phyloP scores from a whole-genome alignment of 2,329 filamentous ascomycete genomes.

The Microdochium paspali region DNA sequence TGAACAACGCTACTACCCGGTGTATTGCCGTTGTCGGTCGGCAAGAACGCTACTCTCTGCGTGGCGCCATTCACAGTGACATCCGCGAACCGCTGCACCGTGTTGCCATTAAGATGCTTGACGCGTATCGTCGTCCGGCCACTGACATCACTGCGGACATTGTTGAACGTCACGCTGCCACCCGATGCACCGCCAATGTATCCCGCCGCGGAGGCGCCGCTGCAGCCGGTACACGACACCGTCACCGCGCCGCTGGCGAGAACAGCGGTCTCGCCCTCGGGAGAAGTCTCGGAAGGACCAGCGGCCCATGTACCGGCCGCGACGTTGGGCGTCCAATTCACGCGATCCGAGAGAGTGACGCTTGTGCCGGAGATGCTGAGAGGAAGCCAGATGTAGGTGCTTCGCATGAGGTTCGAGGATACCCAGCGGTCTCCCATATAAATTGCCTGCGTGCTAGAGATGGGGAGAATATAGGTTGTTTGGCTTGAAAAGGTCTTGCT shows the following conservation, averaged over 20 bases:
- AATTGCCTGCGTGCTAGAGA: constrained; percentile 30
- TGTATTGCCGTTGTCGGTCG: constrained; percentile 30
- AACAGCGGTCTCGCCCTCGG: constrained; percentile 15
- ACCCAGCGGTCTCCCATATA: constrained; percentile 64
- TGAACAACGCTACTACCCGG: constrained; percentile 37
- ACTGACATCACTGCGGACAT: constrained; percentile 30
- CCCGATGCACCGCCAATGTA: constrained; percentile 41
- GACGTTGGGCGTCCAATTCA: constrained; percentile 45
- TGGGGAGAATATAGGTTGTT: constrained; percentile 46
- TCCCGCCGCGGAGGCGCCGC: constrained; percentile 36
- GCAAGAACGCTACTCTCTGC: constrained; percentile 45
- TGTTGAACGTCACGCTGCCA: constrained; percentile 36
- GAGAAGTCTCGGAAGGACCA: too few species aligned
- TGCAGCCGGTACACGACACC: constrained; percentile 41
- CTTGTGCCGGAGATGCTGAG: constrained; percentile 41
- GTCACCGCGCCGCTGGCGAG: constrained; percentile 34
- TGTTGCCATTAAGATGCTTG: constrained; percentile 47
- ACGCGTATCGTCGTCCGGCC: constrained; percentile 42
- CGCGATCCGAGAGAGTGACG: constrained; percentile 39
- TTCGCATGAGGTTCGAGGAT: constrained; percentile 44
- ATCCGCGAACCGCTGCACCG: constrained; percentile 37
- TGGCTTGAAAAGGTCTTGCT: constrained; percentile 50
- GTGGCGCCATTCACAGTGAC: constrained; percentile 45
- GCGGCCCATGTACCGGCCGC: too few species aligned
- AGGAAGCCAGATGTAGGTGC: constrained; percentile 58